phyloP scores from a whole-genome alignment of 805 yeast species.

The Candida verbasci region DNA sequence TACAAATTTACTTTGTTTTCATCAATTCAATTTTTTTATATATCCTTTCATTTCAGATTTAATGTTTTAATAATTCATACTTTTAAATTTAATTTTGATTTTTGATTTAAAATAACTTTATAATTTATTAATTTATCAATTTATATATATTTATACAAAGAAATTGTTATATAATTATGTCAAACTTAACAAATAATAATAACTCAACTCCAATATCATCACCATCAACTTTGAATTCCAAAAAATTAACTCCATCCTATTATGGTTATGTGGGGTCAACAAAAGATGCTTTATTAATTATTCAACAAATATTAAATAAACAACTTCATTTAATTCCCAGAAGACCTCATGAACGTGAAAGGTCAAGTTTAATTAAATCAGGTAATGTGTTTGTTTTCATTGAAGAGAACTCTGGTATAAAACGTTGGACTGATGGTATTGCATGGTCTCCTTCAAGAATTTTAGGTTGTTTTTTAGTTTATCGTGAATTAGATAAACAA shows the following conservation, averaged over 20 bases:
- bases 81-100: too few species aligned
- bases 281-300: slow-evolving; percentile 73
- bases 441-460: slow-evolving; percentile 92
- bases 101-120: too few species aligned
- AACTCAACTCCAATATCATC: too few species aligned
- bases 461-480: slow-evolving; percentile 77
- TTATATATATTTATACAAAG: too few species aligned
- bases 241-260: slow-evolving; percentile 49
- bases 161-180: too few species aligned
- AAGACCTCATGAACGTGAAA: slow-evolving; percentile 79
- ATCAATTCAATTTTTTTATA: too few species aligned
- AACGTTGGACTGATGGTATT: slow-evolving; percentile 96
- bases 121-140: too few species aligned
- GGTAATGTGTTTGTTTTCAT: slow-evolving; percentile 84
- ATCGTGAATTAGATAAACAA: slow-evolving; percentile 55
- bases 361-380: slow-evolving; percentile 58
- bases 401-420: slow-evolving; percentile 78
- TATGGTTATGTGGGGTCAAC: slow-evolving; percentile 77
- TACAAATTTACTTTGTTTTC: too few species aligned
- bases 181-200: too few species aligned
- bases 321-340: slow-evolving; percentile 60
- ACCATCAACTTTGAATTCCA: slow-evolving; percentile 1
- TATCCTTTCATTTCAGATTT: too few species aligned
- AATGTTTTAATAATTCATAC: too few species aligned
- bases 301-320: slow-evolving; percentile 73